Evolutionary conservation across 2,329 filamentous ascomycete genomes (phyloP).

Genomic region (Colletotrichum falcatum): DNA sequence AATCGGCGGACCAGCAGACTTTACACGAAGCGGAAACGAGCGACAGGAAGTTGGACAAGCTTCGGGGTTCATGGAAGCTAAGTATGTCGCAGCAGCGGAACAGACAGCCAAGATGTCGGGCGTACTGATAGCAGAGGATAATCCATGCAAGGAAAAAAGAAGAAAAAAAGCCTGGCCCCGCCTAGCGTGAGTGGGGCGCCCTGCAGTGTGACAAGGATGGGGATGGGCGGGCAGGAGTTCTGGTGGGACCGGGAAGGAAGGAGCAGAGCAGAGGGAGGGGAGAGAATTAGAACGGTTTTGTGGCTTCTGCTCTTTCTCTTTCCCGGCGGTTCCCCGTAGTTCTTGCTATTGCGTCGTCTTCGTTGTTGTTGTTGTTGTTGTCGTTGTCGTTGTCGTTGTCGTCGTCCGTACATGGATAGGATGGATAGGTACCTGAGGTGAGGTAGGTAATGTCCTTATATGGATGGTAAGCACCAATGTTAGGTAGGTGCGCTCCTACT

Average conservation of each 20-base stretch:
- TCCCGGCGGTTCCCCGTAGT: constrained; percentile 27
- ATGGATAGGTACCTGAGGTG: too few species aligned
- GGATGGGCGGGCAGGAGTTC: background rate
- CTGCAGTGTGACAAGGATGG: background rate
- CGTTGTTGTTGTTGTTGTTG: background rate
- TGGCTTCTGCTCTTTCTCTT: constrained; percentile 3
- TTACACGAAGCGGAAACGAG: constrained; percentile 23
- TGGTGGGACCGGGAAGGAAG: background rate
- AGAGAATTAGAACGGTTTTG: constrained; percentile 9
- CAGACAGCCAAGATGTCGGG: constrained; percentile 36
- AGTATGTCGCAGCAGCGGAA: constrained; percentile 32
- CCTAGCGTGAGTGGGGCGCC: constrained; percentile 27
- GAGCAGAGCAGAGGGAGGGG: background rate
- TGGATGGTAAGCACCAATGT: too few species aligned
- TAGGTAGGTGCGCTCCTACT: too few species aligned
- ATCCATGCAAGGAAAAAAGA: constrained; percentile 31
- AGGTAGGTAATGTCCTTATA: too few species aligned
- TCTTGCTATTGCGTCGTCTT: background rate
- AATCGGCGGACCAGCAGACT: constrained; percentile 6
- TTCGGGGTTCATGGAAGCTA: constrained; percentile 37
- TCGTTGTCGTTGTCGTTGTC: too few species aligned
- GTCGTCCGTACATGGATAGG: too few species aligned
- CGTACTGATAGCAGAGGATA: constrained; percentile 37
- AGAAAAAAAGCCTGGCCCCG: constrained; percentile 36
- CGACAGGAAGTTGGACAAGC: constrained; percentile 24